These are phyloP conservation scores for Helianthus annuus DNA, from an alignment of 129 eudicot genomes.

Conservation along the genomic window DNA sequence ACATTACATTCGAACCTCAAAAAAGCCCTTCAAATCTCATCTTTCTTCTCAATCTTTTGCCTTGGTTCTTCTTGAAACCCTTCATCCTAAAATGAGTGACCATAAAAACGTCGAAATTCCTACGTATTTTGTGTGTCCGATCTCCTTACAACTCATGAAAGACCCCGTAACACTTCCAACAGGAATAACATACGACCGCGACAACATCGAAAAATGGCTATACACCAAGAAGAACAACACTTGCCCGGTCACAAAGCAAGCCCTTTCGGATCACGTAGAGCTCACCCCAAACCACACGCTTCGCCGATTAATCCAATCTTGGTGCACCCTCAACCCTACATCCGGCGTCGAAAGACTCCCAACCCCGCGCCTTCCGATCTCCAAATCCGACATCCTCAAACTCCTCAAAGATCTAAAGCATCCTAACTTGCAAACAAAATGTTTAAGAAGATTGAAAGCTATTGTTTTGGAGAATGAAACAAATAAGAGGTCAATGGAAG, in stretches of 20 bases:
- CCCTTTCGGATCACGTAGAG: constrained; percentile 20
- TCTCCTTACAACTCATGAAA: constrained; percentile 69
- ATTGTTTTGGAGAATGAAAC: constrained; percentile 46
- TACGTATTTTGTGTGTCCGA: constrained; percentile 58
- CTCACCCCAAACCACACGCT: constrained; percentile 67
- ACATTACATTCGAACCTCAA: constrained; percentile 4
- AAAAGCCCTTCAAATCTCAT: constrained; percentile 2
- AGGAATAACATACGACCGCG: constrained; percentile 68
- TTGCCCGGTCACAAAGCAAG: constrained; percentile 61
- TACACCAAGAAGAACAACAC: constrained; percentile 42
- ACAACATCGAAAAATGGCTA: constrained; percentile 63
- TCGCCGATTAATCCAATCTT: constrained; percentile 55
- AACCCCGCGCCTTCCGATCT: constrained; percentile 48
- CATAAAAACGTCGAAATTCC: constrained; percentile 54
- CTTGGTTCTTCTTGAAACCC: neutral
- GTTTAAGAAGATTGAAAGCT: constrained; percentile 41
- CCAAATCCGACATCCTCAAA: constrained; percentile 45
- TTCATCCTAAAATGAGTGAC: constrained; percentile 27
- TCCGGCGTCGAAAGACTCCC: constrained; percentile 55
- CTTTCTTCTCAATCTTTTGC: constrained; percentile 17
- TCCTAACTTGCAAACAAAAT: constrained; percentile 32
- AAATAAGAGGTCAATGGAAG: constrained; percentile 52
- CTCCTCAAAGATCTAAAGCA: constrained; percentile 46
- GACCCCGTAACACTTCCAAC: constrained; percentile 62
- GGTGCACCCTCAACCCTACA: constrained; percentile 63